A percentile compares a stretch with the other conserved stretches of the same genome.
These are phyloP conservation scores for Trifolium fragiferum DNA, from an alignment of 306 rosid species.

Conservation along the genomic window DNA sequence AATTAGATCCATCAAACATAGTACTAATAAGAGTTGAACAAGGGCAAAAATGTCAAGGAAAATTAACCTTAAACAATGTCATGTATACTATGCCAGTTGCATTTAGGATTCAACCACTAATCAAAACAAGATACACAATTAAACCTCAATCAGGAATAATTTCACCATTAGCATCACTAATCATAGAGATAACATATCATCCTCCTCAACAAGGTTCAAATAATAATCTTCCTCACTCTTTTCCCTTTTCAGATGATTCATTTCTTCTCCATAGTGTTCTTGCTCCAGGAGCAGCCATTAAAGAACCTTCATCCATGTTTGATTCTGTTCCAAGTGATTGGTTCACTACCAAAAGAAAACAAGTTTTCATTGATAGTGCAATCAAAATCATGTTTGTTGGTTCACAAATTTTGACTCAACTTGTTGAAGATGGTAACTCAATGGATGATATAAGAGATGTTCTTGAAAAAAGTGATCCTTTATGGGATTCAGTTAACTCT, in stretches of 20 bases:
- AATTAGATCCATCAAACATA: constrained; percentile 77
- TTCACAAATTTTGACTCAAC: constrained; percentile 59
- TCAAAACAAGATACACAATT: constrained; percentile 66
- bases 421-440: constrained; percentile 56
- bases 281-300: constrained; percentile 77
- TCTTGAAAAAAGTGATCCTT: constrained; percentile 62
- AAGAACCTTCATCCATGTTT: constrained; percentile 64
- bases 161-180: constrained; percentile 70
- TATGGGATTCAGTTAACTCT: constrained; percentile 64
- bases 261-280: constrained; percentile 85
- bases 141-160: constrained; percentile 79
- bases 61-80: constrained; percentile 67
- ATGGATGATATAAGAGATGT: constrained; percentile 76
- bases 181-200: constrained; percentile 62
- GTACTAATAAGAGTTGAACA: constrained; percentile 64
- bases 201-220: constrained; percentile 50
- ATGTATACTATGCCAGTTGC: constrained; percentile 98
- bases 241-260: constrained; percentile 66
- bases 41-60: constrained; percentile 63
- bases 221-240: constrained; percentile 58
- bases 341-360: constrained; percentile 81
- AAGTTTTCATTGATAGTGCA: constrained; percentile 78
- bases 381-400: constrained; percentile 77
- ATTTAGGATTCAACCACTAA: constrained; percentile 68
- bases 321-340: constrained; percentile 78